A percentile compares a stretch with the other conserved stretches of the same genome.
Evolutionary conservation across 768 basidiomycete species (phyloP).

Genomic region (Leucosporidium scottii): DNA sequence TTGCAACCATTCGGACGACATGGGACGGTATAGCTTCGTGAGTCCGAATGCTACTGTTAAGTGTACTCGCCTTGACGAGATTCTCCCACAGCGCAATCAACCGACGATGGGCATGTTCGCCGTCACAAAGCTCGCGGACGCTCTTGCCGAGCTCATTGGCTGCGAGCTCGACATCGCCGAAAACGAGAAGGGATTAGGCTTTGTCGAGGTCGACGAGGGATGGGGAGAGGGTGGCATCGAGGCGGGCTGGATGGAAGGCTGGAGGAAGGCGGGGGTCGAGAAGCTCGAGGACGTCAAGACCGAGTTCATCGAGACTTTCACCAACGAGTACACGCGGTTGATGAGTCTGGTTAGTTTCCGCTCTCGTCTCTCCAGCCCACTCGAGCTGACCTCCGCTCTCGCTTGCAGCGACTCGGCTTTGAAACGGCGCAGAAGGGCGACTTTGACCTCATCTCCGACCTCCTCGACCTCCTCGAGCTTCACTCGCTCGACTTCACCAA

Average conservation of each 20-base stretch:
- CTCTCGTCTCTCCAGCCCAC: too few relatives aligned
- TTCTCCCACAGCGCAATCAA: conserved; percentile 38
- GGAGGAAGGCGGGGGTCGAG: conserved; percentile 56
- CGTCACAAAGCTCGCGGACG: conserved; percentile 53
- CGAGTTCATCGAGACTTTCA: conserved; percentile 55
- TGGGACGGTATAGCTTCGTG: conserved; percentile 45
- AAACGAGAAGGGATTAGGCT: conserved; percentile 37
- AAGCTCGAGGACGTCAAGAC: conserved; percentile 57
- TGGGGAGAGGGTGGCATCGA: conserved; percentile 57
- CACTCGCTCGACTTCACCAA: conserved; percentile 80
- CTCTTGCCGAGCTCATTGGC: conserved; percentile 78
- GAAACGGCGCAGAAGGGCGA: conserved; percentile 54
- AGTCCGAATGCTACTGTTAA: background rate
- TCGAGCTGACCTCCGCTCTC: background rate
- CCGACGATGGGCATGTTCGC: conserved; percentile 57
- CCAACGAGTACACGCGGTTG: conserved; percentile 57
- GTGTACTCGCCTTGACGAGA: background rate
- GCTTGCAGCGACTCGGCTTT: conserved; percentile 65
- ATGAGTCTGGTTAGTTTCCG: conserved; percentile 45
- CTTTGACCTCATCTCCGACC: conserved; percentile 57
- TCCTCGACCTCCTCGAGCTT: conserved; percentile 65
- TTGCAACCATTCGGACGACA: conserved; percentile 79
- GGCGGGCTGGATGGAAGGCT: conserved; percentile 52
- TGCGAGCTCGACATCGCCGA: conserved; percentile 60
- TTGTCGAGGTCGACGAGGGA: conserved; percentile 46